Evolutionary conservation across 805 yeast species (phyloP).

Genomic region (Lipomyces yamadae): DNA sequence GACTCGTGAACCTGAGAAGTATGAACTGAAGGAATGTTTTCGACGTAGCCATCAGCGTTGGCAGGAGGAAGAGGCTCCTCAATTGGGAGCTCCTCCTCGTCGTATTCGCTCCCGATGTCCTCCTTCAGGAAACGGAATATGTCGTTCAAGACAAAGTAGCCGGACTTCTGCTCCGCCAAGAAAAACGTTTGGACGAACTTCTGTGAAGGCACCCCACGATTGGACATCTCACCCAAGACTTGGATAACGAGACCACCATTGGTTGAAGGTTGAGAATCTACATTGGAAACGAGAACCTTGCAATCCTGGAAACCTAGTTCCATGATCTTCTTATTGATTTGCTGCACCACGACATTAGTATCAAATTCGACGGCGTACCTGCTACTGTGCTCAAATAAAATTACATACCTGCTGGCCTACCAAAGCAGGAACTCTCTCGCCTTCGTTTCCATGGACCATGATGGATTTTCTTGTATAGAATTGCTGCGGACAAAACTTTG

Average conservation of each 20-base stretch:
- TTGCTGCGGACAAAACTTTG: constrained; percentile 26
- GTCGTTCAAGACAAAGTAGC: constrained; percentile 48
- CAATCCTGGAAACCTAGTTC: constrained; percentile 45
- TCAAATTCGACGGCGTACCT: background rate
- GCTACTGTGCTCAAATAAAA: background rate
- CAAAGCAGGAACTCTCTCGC: constrained; percentile 41
- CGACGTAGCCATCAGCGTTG: background rate
- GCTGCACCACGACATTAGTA: constrained; percentile 17
- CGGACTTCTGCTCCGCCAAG: constrained; percentile 43
- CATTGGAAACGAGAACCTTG: constrained; percentile 47
- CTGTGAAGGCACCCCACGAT: constrained; percentile 43
- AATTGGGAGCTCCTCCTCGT: constrained; percentile 14
- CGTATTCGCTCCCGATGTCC: constrained; percentile 37
- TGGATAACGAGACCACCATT: constrained; percentile 47
- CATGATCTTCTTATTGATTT: constrained; percentile 43
- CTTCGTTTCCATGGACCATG: constrained; percentile 49
- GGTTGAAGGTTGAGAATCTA: constrained; percentile 46
- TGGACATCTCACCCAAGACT: constrained; percentile 50
- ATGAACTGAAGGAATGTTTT: background rate
- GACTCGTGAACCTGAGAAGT: constrained; percentile 13
- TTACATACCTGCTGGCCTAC: constrained; percentile 43
- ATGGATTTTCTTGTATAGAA: constrained; percentile 47
- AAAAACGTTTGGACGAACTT: constrained; percentile 51
- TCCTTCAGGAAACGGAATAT: constrained; percentile 48
- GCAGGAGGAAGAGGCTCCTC: constrained; percentile 10